phyloP scores from a whole-genome alignment of 768 basidiomycete genomes.

The Russula sp. region DNA sequence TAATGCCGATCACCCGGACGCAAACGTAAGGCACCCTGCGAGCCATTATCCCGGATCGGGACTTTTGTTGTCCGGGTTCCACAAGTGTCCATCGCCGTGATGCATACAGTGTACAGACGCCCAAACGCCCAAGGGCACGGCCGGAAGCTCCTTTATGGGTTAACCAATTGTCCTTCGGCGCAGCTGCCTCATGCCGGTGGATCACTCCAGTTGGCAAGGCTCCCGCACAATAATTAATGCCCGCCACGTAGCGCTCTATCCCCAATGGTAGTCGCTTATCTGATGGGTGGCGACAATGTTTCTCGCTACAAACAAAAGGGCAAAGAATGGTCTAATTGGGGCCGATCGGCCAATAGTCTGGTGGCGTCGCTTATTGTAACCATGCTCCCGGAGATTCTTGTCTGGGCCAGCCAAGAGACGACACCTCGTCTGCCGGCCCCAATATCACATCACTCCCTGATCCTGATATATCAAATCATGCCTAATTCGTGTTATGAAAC shows the following conservation, averaged over 20 bases:
- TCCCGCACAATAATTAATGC: conserved; percentile 11
- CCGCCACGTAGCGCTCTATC: conserved; percentile 14
- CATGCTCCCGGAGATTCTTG: conserved; percentile 5
- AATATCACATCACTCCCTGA: conserved; percentile 9
- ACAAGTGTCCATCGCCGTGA: conserved; percentile 1
- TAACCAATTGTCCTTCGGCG: conserved; percentile 10
- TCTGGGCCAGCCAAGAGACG: conserved; percentile 4
- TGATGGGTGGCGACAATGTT: conserved; percentile 16
- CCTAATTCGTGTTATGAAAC: conserved; percentile 5
- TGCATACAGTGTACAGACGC: background rate
- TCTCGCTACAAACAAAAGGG: background rate
- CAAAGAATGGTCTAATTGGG: conserved; percentile 18
- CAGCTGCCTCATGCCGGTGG: conserved; percentile 15
- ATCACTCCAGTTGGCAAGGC: conserved; percentile 12
- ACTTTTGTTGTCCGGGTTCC: background rate
- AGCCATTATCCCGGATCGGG: conserved; percentile 16
- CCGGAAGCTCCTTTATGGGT: conserved; percentile 3
- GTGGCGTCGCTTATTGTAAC: conserved; percentile 11
- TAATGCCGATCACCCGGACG: conserved; percentile 14
- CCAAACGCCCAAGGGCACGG: conserved; percentile 8
- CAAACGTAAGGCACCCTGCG: conserved; percentile 7
- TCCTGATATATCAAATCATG: conserved; percentile 6
- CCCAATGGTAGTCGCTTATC: conserved; percentile 7
- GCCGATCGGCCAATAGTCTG: conserved; percentile 3
- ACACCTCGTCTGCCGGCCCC: conserved; percentile 12